phyloP scores from a whole-genome alignment of 768 basidiomycete genomes.

The Mycena filopes region DNA sequence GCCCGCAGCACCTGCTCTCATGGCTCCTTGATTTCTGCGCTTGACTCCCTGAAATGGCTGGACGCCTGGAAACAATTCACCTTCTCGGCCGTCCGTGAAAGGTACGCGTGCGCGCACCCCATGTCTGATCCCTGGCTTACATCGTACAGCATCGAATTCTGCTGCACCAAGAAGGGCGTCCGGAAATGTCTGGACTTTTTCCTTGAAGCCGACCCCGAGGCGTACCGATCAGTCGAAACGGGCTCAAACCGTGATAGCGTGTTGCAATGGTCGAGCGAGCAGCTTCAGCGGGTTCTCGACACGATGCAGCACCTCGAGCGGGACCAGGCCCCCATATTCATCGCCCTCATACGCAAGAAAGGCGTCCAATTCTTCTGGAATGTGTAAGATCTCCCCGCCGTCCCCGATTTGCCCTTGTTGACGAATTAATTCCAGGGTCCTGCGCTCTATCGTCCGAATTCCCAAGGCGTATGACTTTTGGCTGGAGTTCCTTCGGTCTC shows the following conservation, averaged over 20 bases:
- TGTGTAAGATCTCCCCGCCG: conserved; percentile 18
- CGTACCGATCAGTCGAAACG: conserved; percentile 20
- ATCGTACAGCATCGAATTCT: conserved; percentile 15
- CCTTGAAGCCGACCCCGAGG: conserved; percentile 19
- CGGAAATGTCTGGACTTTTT: conserved; percentile 30
- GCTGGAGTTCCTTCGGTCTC: conserved; percentile 28
- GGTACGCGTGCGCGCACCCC: background rate
- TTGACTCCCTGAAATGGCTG: conserved; percentile 27
- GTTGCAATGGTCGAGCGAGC: conserved; percentile 23
- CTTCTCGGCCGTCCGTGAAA: conserved; percentile 22
- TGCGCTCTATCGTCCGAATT: conserved; percentile 25
- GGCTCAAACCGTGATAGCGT: conserved; percentile 17
- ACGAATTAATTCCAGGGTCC: conserved; percentile 17
- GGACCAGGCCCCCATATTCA: conserved; percentile 23
- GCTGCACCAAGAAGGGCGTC: conserved; percentile 28
- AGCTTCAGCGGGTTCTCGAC: conserved; percentile 23
- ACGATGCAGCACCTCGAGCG: conserved; percentile 31
- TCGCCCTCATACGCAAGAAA: conserved; percentile 24
- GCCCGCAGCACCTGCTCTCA: conserved; percentile 29
- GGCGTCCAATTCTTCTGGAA: conserved; percentile 30
- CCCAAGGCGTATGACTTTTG: conserved; percentile 34
- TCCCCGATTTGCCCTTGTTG: background rate
- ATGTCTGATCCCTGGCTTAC: background rate
- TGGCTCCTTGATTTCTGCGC: conserved; percentile 19
- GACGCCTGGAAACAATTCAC: conserved; percentile 30